Conservation (phyloP, 164 flowering plant species). For the Magnolia sinica region DNA sequence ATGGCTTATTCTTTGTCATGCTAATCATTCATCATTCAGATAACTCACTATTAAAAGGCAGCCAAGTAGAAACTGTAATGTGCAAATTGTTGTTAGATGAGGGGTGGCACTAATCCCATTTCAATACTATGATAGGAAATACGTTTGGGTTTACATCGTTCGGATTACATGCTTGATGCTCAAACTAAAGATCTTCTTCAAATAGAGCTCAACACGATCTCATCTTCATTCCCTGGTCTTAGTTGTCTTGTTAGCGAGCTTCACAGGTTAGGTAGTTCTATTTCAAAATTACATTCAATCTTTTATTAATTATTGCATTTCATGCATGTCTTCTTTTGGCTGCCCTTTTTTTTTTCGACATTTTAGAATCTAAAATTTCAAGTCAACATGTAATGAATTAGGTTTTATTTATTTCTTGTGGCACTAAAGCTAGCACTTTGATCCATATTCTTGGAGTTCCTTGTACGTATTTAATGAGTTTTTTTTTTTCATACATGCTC, state of each 20-base stretch:
- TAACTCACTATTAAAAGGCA: background rate
- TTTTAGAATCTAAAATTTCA: no score
- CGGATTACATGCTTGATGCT: constrained; percentile 98
- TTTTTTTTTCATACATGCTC: no score
- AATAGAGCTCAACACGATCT: constrained; percentile 94
- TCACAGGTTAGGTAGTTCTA: constrained; percentile 61
- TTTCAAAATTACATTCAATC: background rate
- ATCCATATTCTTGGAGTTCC: no score
- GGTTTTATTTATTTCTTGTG: no score
- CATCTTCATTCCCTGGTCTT: constrained; percentile 90
- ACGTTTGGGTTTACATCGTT: constrained; percentile 94
- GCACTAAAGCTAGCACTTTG: no score
- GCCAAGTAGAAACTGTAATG: background rate
- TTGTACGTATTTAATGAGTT: no score
- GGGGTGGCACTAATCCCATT: constrained; percentile 1
- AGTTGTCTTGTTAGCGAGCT: constrained; percentile 75
- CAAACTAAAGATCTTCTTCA: constrained; percentile 89
- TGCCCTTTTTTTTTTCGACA: background rate
- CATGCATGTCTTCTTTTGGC: background rate
- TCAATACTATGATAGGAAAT: constrained; percentile 52
- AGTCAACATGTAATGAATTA: no score
- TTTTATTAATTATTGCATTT: background rate
- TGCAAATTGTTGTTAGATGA: constrained; percentile 3
- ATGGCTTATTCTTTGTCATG: background rate
- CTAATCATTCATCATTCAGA: background rate